Percentiles rank a stretch among this genome's conserved stretches.
Evolutionary conservation across 352 stramenopile genomes (phyloP).

Genomic region (Phytophthora foliorum): DNA sequence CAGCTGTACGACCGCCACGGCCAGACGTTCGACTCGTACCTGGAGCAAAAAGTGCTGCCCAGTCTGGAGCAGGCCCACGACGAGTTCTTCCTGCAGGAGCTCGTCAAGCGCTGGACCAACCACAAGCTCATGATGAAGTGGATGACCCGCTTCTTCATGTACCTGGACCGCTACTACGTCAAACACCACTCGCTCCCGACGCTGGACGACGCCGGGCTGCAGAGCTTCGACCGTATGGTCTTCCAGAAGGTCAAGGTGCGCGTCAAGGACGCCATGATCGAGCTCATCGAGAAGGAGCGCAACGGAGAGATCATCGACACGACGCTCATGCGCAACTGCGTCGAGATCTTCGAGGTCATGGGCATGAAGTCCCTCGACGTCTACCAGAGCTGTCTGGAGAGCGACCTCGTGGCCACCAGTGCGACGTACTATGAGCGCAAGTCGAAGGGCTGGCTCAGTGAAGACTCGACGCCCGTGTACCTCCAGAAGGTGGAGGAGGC

Average conservation of each 20-base stretch:
- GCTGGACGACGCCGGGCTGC: constrained; percentile 92
- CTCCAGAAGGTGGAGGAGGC: constrained; percentile 95
- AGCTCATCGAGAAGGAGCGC: constrained; percentile 98
- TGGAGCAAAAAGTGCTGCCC: constrained; percentile 92
- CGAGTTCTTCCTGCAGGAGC: constrained; percentile 97
- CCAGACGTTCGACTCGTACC: constrained; percentile 90
- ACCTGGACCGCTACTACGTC: constrained; percentile 98
- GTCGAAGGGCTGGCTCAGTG: constrained; percentile 97
- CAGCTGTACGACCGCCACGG: constrained; percentile 98
- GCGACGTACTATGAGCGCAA: constrained; percentile 97
- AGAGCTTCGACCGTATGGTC: constrained; percentile 86
- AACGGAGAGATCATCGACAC: constrained; percentile 98
- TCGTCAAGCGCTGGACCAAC: constrained; percentile 98
- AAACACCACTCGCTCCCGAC: constrained; percentile 98
- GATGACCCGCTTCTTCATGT: constrained; percentile 99
- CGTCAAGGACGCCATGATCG: constrained; percentile 93
- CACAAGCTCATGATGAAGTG: constrained; percentile 99
- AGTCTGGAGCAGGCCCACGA: constrained; percentile 90
- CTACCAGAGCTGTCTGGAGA: constrained; percentile 97
- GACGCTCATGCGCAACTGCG: constrained; percentile 96
- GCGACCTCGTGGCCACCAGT: constrained; percentile 94
- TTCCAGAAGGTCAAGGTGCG: constrained; percentile 89
- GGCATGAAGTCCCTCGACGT: constrained; percentile 96
- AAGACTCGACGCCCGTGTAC: constrained; percentile 98
- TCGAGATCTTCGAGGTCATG: constrained; percentile 99